Evolutionary conservation across 768 basidiomycete genomes (phyloP).

Genomic region (Fistulinella prunicolor): DNA sequence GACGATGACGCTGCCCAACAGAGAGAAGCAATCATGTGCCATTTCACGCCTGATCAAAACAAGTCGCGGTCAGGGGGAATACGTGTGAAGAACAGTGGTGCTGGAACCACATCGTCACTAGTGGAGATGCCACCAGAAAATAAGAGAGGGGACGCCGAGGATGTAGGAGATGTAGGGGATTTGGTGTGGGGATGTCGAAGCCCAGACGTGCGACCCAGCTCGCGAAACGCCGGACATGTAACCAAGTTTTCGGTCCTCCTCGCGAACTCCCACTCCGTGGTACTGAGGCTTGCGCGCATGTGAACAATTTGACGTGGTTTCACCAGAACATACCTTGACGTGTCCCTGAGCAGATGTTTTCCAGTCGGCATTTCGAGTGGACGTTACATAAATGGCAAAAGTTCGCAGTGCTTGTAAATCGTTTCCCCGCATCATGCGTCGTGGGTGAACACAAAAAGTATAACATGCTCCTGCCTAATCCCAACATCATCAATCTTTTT

Average conservation of each 20-base stretch:
- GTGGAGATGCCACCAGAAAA: too few species aligned
- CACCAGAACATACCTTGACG: background rate
- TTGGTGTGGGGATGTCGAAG: slow-evolving; percentile 46
- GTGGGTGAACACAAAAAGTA: slow-evolving; percentile 1
- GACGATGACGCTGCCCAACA: too few species aligned
- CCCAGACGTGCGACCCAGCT: slow-evolving; percentile 51
- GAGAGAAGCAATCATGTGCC: too few species aligned
- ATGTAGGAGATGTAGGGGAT: slow-evolving; percentile 62
- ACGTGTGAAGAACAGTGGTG: slow-evolving; percentile 52
- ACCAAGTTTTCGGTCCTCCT: slow-evolving; percentile 53
- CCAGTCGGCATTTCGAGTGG: slow-evolving; percentile 8
- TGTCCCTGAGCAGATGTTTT: background rate
- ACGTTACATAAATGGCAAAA: slow-evolving; percentile 11
- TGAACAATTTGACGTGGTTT: slow-evolving; percentile 21
- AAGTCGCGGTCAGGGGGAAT: slow-evolving; percentile 34
- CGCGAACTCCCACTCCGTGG: slow-evolving; percentile 41
- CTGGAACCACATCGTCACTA: slow-evolving; percentile 49
- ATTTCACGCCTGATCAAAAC: background rate
- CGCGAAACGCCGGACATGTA: slow-evolving; percentile 50
- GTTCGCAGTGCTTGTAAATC: slow-evolving; percentile 1
- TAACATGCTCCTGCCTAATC: background rate
- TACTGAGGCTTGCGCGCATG: slow-evolving; percentile 39
- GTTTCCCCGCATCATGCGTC: slow-evolving; percentile 1
- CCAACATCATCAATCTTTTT: slow-evolving; percentile 1
- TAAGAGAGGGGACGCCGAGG: slow-evolving; percentile 38